Evolutionary conservation across 140 eudicot genomes (phyloP), one percentile per base, ranked within the genome.

Genomic region (Erigeron philadelphicus): DNA sequence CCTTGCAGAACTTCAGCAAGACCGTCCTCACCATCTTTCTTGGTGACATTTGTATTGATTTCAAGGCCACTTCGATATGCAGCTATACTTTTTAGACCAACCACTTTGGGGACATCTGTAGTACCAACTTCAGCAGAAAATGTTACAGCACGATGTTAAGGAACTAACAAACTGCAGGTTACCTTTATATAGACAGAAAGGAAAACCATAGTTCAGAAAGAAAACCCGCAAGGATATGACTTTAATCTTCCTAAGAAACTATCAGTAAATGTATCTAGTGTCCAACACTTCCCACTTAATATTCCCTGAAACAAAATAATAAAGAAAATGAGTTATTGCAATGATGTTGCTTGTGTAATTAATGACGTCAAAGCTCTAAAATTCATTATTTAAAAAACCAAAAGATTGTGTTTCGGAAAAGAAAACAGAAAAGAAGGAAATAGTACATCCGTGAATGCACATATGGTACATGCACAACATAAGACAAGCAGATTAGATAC

Each of bases 31-130:
- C 90, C 97, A 64, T 89, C 95, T 81, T 72, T 76, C 40, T 5
- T 25, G 31, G 87, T 79, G 70, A 89, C 95, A 53, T 77, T 73
- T 50, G 95, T 69, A 64, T 94, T 85, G 58, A 94, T 94, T 43
- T 85, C 94, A 80, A 94, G 97, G 76, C 99, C 99, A 73, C 95
- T 73, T 70, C 99, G 95, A 81, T 85, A 94, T 56, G 99, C 99
- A 78, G 97, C 99, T 63, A 94, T 87, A 77, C 97, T 94, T 87
- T 94, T 94, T 41, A 87, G 77, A 70, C 91, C 97, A 57, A 85
- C 81, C 42, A 87, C 78, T 73, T 81, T 76, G 63, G 66, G 75
- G 68, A 79, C 88, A 71, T 78, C 53, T 70, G 86, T 93, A 76
- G 68, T 55, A 44, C 21, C 79, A 41, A 73, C 76, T 72, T 80